Base-by-base conservation (phyloP, 352 stramenopile species). In the Thalassiosira hispida region DNA sequence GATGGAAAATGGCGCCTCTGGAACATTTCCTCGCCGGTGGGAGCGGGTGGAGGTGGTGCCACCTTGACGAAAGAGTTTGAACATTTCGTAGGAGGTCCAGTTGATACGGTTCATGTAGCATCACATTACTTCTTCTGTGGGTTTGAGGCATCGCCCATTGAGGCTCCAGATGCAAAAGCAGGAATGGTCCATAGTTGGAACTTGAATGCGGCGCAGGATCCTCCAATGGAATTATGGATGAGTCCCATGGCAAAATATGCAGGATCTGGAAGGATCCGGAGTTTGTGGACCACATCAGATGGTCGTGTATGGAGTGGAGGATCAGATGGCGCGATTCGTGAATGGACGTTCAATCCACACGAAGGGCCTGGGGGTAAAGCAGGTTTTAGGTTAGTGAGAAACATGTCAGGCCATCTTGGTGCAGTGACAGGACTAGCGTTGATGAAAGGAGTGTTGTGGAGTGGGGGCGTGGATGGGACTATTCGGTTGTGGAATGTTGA, bases 131-230 rank as follows among this genome's bases (percentile, higher is more conserved):
- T 93, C 20, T 92, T 91, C 74, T 91, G 80, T 73, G 88, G 84
- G 9, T 92, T 91, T 71, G 89, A 94, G 70, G 79, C 69, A 6
- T 78, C 79, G 9, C 83, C 77, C 31, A 51, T 59, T 18, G 42
- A 68, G n/a, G 49, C 90, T 1, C 83, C 85, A 2, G 75, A 86
- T 70, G 77, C 83, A 0, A 81, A 76, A 16, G 86, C 87, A 2
- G 89, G 89, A 9, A 92, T 94, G 86, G 69, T 91, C n/a, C 83
- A 91, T 64, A 82, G 72, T 11, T 94, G 89, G 89, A 92, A 94
- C 57, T 73, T 94, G 9, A 63, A 70, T 62, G 76, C 75, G 44
- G 68, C 89, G 1, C 49, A 49, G 31, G 79, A 90, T 53, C 86
- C 89, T 14, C 88, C 88, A 0, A 52, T 92, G 66, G 89, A 94